These are phyloP conservation scores for Vickermania ingenoplastis DNA, from an alignment of 208 protist genomes.

Conservation along the genomic window DNA sequence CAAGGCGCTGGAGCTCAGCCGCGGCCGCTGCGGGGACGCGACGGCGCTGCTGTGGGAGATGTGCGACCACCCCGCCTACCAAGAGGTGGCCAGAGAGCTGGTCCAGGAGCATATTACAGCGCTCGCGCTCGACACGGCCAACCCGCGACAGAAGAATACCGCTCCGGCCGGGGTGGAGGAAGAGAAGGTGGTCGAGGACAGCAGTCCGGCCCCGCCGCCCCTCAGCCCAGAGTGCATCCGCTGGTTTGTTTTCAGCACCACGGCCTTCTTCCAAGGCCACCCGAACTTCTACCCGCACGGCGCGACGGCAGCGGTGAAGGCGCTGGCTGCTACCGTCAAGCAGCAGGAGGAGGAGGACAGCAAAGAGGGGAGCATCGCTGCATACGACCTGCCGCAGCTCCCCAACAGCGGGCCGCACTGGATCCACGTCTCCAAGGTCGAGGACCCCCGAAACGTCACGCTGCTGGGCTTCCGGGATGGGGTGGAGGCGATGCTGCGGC, in stretches of 20 bases:
- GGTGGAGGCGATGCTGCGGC: conserved; percentile 44
- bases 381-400: background rate
- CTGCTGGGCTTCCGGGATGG: conserved; percentile 51
- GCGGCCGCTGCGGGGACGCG: conserved; percentile 38
- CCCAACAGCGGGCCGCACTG: conserved; percentile 54
- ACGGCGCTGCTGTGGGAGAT: conserved; percentile 65
- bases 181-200: background rate
- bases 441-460: conserved; percentile 56
- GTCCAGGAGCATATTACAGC: background rate
- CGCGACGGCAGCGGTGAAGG: background rate
- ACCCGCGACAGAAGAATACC: background rate
- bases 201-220: background rate
- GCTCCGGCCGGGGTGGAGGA: background rate
- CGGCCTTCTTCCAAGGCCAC: background rate
- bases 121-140: background rate
- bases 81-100: background rate
- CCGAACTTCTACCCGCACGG: background rate
- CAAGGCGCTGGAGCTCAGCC: conserved; percentile 42
- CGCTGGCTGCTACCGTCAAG: background rate
- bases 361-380: background rate
- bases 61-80: conserved; percentile 22
- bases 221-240: background rate
- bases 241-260: background rate
- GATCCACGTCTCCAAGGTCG: conserved; percentile 34
- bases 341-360: background rate